These are phyloP conservation scores for Xylaria sp. DNA, from an alignment of 2,329 filamentous ascomycete species.

Conservation along the genomic window DNA sequence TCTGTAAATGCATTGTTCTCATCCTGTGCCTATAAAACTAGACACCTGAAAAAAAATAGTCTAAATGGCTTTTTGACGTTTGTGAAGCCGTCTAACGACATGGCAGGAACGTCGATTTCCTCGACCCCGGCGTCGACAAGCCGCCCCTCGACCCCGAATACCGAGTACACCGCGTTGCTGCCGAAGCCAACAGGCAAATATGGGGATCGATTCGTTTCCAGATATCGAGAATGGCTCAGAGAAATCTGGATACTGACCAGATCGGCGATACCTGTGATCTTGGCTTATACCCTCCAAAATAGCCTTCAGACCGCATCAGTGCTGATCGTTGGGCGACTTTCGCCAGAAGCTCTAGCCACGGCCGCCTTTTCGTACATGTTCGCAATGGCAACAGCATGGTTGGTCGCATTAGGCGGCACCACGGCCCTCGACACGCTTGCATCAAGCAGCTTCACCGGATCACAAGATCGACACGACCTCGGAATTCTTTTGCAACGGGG, in stretches of 20 bases:
- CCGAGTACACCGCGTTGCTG: constrained; percentile 41
- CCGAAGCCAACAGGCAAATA: constrained; percentile 33
- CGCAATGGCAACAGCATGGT: constrained; percentile 87
- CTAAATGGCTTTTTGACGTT: constrained; percentile 1
- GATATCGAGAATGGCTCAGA: constrained; percentile 51
- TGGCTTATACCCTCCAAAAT: constrained; percentile 88
- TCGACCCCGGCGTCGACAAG: constrained; percentile 28
- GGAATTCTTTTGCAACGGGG: constrained; percentile 82
- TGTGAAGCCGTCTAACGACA: constrained; percentile 12
- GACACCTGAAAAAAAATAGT: constrained; percentile 12
- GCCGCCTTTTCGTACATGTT: constrained; percentile 95
- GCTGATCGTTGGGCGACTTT: constrained; percentile 81
- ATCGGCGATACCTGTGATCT: constrained; percentile 78
- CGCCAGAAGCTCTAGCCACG: constrained; percentile 81
- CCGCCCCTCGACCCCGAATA: constrained; percentile 21
- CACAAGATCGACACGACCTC: constrained; percentile 79
- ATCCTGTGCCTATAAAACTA: not conserved
- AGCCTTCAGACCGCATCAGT: constrained; percentile 85
- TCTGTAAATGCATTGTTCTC: not conserved
- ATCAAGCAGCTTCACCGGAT: constrained; percentile 83
- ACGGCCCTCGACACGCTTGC: constrained; percentile 88
- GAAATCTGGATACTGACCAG: constrained; percentile 76
- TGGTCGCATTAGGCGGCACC: constrained; percentile 85
- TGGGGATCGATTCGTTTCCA: not conserved
- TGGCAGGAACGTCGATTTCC: constrained; percentile 33